phyloP scores from a whole-genome alignment of 345 rosid genomes.

The Alliaria petiolata region DNA sequence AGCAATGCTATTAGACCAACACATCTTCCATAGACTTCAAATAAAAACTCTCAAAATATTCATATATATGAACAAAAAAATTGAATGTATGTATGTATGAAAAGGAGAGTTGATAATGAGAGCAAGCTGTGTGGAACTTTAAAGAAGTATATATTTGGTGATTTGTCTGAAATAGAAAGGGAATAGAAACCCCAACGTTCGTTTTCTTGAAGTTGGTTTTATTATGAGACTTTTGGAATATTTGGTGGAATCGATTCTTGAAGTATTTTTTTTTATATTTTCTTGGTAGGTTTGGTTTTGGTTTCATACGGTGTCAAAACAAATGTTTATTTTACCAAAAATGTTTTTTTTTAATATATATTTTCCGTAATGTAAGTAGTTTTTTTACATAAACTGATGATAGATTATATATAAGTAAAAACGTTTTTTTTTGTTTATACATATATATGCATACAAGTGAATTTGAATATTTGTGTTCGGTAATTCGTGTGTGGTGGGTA shows the following conservation, averaged over 20 bases:
- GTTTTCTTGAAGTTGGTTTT: constrained; percentile 7
- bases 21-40: background rate
- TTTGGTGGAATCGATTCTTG: constrained; percentile 16
- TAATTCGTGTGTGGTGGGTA: too few species aligned
- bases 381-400: background rate
- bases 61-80: background rate
- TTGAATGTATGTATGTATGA: background rate
- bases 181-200: constrained; percentile 24
- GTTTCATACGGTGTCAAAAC: constrained; percentile 7
- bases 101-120: constrained; percentile 20
- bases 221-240: background rate
- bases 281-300: constrained; percentile 20
- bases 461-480: too few species aligned
- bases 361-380: background rate
- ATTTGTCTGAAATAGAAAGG: constrained; percentile 30
- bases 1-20: background rate
- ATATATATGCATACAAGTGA: too few species aligned
- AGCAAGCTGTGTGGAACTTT: constrained; percentile 22
- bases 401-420: too few species aligned
- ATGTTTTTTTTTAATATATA: background rate
- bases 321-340: background rate
- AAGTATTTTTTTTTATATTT: background rate
- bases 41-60: background rate
- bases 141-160: constrained; percentile 12
- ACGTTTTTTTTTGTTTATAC: too few species aligned